Conservation (phyloP, 305 asterid species). For the Plantago coronopus region DNA sequence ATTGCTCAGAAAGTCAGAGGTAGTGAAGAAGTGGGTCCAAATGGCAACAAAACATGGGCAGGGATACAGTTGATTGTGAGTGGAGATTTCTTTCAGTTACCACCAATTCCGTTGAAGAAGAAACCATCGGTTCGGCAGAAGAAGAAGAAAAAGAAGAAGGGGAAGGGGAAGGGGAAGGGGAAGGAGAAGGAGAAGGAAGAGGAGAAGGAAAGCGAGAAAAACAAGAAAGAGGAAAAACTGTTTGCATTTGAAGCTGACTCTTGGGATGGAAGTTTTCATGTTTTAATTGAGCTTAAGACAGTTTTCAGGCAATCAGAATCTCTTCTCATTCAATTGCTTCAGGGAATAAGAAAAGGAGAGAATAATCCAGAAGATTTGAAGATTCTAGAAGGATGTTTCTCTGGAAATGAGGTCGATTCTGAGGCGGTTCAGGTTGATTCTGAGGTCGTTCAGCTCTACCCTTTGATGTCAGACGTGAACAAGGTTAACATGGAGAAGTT, state of each 20-base stretch:
- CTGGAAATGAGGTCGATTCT: constrained; percentile 51
- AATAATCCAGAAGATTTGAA: constrained; percentile 39
- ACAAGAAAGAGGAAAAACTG: constrained; percentile 24
- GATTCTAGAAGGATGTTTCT: constrained; percentile 50
- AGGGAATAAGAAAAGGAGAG: constrained; percentile 59
- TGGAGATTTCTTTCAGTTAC: constrained; percentile 75
- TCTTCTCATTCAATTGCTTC: constrained; percentile 51
- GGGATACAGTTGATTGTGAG: constrained; percentile 74
- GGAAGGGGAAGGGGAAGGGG: too few species aligned
- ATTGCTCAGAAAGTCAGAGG: constrained; percentile 44
- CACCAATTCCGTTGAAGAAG: constrained; percentile 35
- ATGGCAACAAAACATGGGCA: constrained; percentile 49
- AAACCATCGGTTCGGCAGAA: too few species aligned
- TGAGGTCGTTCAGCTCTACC: constrained; percentile 61
- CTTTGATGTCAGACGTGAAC: constrained; percentile 53
- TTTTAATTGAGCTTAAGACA: constrained; percentile 50
- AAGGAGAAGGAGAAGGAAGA: too few species aligned
- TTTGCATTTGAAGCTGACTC: constrained; percentile 76
- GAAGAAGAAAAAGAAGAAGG: too few species aligned
- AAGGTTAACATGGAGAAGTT: constrained; percentile 46
- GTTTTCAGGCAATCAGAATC: constrained; percentile 71
- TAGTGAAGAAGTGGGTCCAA: background rate
- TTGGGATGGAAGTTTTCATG: constrained; percentile 57
- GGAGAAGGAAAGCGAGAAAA: constrained; percentile 6
- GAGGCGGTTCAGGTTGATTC: constrained; percentile 65